phyloP scores from a whole-genome alignment of 148 eudicot genomes.

The Silene uniflora region DNA sequence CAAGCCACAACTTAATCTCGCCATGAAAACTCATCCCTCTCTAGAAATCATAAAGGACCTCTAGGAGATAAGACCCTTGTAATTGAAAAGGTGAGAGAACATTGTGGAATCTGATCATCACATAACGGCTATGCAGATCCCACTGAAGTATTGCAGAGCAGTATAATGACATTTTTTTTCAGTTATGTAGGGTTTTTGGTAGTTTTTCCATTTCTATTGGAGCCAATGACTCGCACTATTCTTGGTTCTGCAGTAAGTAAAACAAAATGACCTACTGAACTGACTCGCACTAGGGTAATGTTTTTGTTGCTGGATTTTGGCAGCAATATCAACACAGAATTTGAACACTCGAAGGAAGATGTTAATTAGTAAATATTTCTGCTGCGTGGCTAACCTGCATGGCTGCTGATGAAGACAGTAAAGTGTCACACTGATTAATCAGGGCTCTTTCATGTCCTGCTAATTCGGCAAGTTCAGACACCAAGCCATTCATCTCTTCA shows the following conservation, averaged over 20 bases:
- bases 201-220: neutral
- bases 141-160: neutral
- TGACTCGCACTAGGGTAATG: neutral
- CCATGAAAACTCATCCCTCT: too few species aligned
- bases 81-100: neutral
- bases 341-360: neutral
- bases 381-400: conserved; percentile 58
- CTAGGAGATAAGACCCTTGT: neutral
- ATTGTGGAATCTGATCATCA: neutral
- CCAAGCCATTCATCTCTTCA: conserved; percentile 64
- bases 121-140: neutral
- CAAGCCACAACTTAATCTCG: neutral
- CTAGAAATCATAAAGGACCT: neutral
- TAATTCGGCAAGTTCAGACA: conserved; percentile 72
- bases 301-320: conserved; percentile 7
- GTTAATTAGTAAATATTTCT: neutral
- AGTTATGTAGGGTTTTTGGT: conserved; percentile 4
- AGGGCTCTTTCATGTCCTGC: conserved; percentile 73
- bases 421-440: conserved; percentile 74
- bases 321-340: neutral
- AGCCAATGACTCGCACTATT: too few species aligned
- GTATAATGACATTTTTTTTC: neutral
- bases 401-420: conserved; percentile 59
- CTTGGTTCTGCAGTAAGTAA: too few species aligned
- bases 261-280: too few species aligned